Conservation (phyloP, 257 asterid genomes). For the Capsicum rhomboideum region DNA sequence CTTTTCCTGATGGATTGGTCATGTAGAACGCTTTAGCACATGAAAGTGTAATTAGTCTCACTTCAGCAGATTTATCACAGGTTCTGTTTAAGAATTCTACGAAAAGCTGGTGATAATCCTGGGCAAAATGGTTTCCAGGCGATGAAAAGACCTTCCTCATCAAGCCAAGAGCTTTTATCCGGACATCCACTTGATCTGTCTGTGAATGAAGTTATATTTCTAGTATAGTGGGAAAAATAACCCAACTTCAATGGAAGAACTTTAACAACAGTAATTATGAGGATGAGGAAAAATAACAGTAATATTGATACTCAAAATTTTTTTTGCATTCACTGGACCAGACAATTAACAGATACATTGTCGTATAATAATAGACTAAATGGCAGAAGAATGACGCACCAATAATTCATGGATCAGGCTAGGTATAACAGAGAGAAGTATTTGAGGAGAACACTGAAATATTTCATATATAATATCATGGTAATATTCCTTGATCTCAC, state of each 20-base stretch:
- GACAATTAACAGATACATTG: conserved; percentile 1
- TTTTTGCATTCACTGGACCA: neutral
- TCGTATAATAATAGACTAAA: conserved; percentile 4
- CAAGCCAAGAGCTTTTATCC: conserved; percentile 73
- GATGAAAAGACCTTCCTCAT: conserved; percentile 45
- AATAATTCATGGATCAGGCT: conserved; percentile 57
- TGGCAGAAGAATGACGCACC: conserved; percentile 39
- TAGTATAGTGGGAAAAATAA: conserved; percentile 14
- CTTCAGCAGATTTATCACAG: conserved; percentile 76
- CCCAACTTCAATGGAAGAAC: neutral
- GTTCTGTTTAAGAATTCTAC: conserved; percentile 68
- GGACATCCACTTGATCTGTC: conserved; percentile 93
- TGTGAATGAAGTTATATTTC: conserved; percentile 31
- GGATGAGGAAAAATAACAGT: neutral
- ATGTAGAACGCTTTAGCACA: conserved; percentile 60
- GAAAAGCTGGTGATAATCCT: conserved; percentile 48
- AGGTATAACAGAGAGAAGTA: conserved; percentile 73
- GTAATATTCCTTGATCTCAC: conserved; percentile 65
- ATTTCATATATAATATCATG: conserved; percentile 64
- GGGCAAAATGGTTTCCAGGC: conserved; percentile 54
- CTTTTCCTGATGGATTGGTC: conserved; percentile 42
- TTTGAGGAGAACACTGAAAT: conserved; percentile 62
- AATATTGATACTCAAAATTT: neutral
- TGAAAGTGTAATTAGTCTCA: conserved; percentile 70
- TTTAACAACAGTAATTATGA: neutral